Base-by-base conservation (phyloP, 768 basidiomycete species). In the Naematelia aurantialba region DNA sequence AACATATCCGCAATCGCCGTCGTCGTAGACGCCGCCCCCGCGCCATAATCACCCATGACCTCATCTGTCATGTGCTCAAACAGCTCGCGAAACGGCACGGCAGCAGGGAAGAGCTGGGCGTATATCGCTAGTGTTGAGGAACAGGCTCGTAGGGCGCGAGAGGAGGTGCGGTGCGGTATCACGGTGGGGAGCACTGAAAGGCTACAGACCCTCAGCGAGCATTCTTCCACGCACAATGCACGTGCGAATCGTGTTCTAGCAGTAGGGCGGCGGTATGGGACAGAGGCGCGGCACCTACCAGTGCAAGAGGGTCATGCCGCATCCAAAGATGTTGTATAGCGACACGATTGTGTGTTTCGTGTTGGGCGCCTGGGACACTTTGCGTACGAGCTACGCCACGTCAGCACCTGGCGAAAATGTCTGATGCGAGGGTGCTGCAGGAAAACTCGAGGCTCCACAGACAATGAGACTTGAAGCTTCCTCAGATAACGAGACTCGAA, bases 101-200 rank as follows among this genome's bases (percentile, higher is more conserved):
- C 61, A 10, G 56, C 61, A 26, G 50, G 51, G 56, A 58, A 62
- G 21, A 51, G 56, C 44, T 62, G 61, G 1, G 61, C 56, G 30
- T 58, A 62, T 5, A 62, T 49, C 25, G 55, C 58, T 2, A 62
- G 52, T 11, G 61, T 49, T 19, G 61, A 58, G 1, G 61, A 62
- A 46, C 61, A 62, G 17, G 56, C 56, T 22, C 61, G 55, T 14
- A 62, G 39, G 14, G 61, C 61, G 2, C 48, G 39, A 10, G 50
- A 30, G 25, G 61, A 57, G 19, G 51, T 47, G 8, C 61, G 56
- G n/a, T 45, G 50, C 4, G 61, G 39, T 8, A 62, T 50, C 42
- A 58, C 61, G 13, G 39, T 45, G n/a, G 54, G 54, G 12, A 44
- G n/a, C 5, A 55, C 42, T 5, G 54, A 42, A 2, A 55, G 26